Conservation (phyloP, 2,329 filamentous ascomycete species). For the Arthroderma sp. region DNA sequence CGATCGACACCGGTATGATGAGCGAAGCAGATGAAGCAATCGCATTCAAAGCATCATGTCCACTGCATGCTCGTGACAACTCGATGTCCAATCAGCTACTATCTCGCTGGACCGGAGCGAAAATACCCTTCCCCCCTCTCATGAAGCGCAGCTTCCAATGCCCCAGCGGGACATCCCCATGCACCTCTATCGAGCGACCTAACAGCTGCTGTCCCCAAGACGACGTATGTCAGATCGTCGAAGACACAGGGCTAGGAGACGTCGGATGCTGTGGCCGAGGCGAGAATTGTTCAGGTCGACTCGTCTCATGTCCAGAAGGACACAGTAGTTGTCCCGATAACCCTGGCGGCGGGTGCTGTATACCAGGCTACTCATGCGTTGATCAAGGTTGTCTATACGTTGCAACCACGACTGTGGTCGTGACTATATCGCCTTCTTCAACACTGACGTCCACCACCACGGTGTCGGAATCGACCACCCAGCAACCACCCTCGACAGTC, state of each 20-base stretch:
- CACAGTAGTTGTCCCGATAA: conserved; percentile 43
- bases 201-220: conserved; percentile 45
- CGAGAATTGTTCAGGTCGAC: conserved; percentile 36
- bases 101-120: no score
- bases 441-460: conserved; percentile 21
- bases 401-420: conserved; percentile 1
- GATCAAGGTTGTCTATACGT: conserved; percentile 40
- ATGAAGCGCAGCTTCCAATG: conserved; percentile 42
- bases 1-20: background rate
- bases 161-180: conserved; percentile 41
- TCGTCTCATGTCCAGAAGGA: conserved; percentile 39
- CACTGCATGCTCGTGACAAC: no score
- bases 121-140: conserved; percentile 11
- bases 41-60: no score
- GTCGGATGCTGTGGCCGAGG: conserved; percentile 49
- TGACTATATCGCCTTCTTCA: conserved; percentile 2
- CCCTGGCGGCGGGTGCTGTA: conserved; percentile 48
- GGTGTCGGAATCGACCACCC: conserved; percentile 23
- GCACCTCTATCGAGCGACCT: conserved; percentile 41
- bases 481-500: conserved; percentile 20
- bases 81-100: no score
- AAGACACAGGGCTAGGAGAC: conserved; percentile 40
- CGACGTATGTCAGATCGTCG: conserved; percentile 41
- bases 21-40: background rate
- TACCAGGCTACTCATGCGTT: conserved; percentile 46